phyloP scores from a whole-genome alignment of 1,284 basidiomycete genomes.

The Ustilago trichophora region DNA sequence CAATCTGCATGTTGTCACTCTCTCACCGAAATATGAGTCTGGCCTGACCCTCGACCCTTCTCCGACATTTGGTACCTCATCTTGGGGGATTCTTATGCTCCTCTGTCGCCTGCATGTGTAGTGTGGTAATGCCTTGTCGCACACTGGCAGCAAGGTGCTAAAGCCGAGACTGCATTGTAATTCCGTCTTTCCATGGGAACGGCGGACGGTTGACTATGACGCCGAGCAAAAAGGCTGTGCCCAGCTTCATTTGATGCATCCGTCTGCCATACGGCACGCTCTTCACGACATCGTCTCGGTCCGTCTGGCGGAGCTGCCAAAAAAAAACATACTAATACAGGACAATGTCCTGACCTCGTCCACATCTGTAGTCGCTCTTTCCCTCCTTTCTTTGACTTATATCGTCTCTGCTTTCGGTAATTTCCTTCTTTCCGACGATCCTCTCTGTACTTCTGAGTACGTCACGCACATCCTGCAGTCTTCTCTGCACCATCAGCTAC shows the following conservation, averaged over 20 bases:
- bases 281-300: neutral
- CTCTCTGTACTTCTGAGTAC: too few relatives aligned
- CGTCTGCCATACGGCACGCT: neutral
- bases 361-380: neutral
- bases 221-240: constrained; percentile 14
- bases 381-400: neutral
- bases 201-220: too few relatives aligned
- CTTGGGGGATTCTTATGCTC: neutral
- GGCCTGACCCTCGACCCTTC: neutral
- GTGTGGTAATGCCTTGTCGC: too few relatives aligned
- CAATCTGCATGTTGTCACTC: too few relatives aligned
- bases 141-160: too few relatives aligned
- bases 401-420: neutral
- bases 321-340: constrained; percentile 21
- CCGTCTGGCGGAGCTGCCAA: neutral
- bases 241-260: constrained; percentile 16
- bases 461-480: too few relatives aligned
- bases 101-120: neutral
- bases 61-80: neutral
- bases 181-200: too few relatives aligned
- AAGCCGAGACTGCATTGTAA: too few relatives aligned
- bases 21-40: neutral
- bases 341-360: neutral
- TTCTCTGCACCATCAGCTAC: too few relatives aligned
- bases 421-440: neutral